Evolutionary conservation across 2,329 filamentous ascomycete species (phyloP).

Genomic region (Zymoseptoria passerinii): DNA sequence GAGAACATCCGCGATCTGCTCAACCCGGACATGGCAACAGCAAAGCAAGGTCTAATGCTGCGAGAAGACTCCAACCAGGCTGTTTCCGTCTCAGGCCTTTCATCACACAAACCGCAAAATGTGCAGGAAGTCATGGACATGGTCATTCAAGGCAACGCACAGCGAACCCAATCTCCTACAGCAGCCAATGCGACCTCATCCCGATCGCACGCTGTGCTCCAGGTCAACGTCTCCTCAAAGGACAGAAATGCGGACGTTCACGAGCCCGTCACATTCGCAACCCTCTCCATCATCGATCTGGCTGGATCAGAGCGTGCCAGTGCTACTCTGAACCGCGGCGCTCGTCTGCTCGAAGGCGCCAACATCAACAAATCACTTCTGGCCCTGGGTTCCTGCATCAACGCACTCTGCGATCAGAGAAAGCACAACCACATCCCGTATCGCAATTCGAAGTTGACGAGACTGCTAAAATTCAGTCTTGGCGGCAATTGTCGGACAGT

Average conservation of each 20-base stretch:
- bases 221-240: conserved; percentile 92
- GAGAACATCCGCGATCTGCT: conserved; percentile 95
- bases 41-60: conserved; percentile 76
- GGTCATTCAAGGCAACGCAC: conserved; percentile 90
- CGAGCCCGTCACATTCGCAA: conserved; percentile 96
- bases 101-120: conserved; percentile 81
- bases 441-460: conserved; percentile 92
- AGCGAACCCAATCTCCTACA: conserved; percentile 90
- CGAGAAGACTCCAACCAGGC: conserved; percentile 90
- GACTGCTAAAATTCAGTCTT: conserved; percentile 90
- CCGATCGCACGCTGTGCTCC: conserved; percentile 89
- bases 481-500: conserved; percentile 98
- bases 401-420: conserved; percentile 86
- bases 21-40: conserved; percentile 70
- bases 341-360: conserved; percentile 82
- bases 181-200: conserved; percentile 97
- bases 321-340: conserved; percentile 91
- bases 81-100: conserved; percentile 82
- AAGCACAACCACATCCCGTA: conserved; percentile 94
- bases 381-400: conserved; percentile 93
- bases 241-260: conserved; percentile 86
- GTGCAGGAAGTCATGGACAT: conserved; percentile 99
- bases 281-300: conserved; percentile 93
- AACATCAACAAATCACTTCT: conserved; percentile 99
- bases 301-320: conserved; percentile 93